Conservation (phyloP, 2,329 filamentous ascomycete genomes). For the Calonectria naviculata region DNA sequence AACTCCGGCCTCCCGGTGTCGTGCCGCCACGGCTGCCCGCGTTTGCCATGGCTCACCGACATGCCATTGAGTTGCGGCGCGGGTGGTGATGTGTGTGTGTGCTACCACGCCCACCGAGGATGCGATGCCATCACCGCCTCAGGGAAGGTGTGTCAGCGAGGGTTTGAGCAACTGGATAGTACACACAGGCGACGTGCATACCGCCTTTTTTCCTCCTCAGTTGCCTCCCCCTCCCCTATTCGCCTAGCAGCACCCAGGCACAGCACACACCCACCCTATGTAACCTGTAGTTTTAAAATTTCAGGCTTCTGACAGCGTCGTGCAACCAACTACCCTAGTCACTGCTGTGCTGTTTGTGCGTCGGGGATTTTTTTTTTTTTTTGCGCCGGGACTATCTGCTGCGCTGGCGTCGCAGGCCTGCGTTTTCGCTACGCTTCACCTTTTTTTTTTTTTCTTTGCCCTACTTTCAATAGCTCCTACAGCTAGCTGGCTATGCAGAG, state of each 20-base stretch:
- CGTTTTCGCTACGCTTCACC: conserved; percentile 7
- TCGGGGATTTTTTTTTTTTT: conserved; percentile 11
- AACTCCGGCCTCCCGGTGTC: background rate
- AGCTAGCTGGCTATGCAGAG: background rate
- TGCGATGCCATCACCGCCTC: conserved; percentile 8
- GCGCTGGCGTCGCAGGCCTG: conserved; percentile 9
- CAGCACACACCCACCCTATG: background rate
- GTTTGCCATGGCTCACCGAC: background rate
- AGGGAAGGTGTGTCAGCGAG: background rate
- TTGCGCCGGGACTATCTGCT: conserved; percentile 7
- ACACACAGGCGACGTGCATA: conserved; percentile 13
- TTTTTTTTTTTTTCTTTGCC: background rate
- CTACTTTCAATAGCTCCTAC: background rate
- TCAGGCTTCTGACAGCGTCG: conserved; percentile 5
- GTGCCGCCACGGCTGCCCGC: background rate
- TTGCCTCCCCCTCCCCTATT: background rate
- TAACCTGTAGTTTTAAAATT: background rate
- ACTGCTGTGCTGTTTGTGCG: conserved; percentile 27
- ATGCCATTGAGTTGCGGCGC: conserved; percentile 2
- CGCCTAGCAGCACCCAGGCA: too few species aligned
- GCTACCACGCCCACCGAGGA: background rate
- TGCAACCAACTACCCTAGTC: conserved; percentile 16
- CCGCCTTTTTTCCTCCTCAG: conserved; percentile 11
- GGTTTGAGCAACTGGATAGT: background rate
- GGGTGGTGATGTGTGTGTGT: background rate